A percentile compares a stretch with the other conserved stretches of the same genome.
These are phyloP conservation scores for Starmerella floricola DNA, from an alignment of 805 yeast genomes.

Conservation along the genomic window DNA sequence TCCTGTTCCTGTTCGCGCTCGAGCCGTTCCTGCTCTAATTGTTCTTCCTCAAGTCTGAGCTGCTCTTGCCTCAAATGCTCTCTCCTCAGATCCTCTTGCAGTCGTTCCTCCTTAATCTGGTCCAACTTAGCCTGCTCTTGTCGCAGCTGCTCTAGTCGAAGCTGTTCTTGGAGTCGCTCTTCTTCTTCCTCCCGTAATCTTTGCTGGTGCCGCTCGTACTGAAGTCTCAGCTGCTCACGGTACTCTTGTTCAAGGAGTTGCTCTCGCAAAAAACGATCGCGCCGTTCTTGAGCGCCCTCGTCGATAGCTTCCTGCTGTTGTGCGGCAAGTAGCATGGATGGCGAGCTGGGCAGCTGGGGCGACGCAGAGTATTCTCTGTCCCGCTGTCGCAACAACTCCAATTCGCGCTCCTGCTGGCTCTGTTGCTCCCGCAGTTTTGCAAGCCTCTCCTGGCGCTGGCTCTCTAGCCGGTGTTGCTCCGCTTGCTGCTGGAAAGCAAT, in stretches of 20 bases:
- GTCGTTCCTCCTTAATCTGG: not conserved
- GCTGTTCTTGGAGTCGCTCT: too few relatives aligned
- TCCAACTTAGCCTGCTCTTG: constrained; percentile 1
- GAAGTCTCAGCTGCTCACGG: not conserved
- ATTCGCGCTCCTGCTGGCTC: constrained; percentile 1
- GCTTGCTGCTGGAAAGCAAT: constrained; percentile 6
- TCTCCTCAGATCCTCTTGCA: not conserved
- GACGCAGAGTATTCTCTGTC: not conserved
- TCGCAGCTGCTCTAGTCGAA: not conserved
- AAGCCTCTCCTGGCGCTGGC: constrained; percentile 1
- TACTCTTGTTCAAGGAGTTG: not conserved
- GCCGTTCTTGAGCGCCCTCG: too few relatives aligned
- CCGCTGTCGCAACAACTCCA: constrained; percentile 1
- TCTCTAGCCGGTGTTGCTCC: constrained; percentile 11
- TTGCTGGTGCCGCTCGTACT: not conserved
- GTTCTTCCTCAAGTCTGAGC: not conserved
- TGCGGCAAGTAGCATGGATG: too few relatives aligned
- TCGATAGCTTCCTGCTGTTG: too few relatives aligned
- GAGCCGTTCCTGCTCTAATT: not conserved
- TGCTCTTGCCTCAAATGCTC: constrained; percentile 2
- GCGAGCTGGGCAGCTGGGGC: not conserved
- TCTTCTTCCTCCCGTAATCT: not conserved
- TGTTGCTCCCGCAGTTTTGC: constrained; percentile 1
- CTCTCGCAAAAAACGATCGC: too few relatives aligned
- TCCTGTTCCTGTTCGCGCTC: not conserved